Conservation (phyloP, 768 basidiomycete genomes). For the Kwoniella sp. region DNA sequence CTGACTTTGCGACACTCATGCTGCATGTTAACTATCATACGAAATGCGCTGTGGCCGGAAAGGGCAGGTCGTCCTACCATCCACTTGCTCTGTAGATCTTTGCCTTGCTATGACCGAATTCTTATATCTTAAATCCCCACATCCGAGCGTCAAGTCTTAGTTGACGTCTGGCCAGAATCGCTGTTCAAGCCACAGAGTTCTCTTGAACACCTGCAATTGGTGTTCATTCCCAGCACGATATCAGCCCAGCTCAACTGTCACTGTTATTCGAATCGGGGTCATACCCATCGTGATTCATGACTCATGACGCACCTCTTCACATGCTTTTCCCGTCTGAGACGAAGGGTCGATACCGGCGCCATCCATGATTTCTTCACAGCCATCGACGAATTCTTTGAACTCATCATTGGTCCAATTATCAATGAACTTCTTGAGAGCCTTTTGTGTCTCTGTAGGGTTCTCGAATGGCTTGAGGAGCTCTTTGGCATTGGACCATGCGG, state of each 20-base stretch:
- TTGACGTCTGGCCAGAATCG: conserved; percentile 35
- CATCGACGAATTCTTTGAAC: conserved; percentile 50
- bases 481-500: conserved; percentile 66
- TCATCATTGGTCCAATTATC: conserved; percentile 64
- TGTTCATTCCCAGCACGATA: no score
- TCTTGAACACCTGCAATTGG: conserved; percentile 36
- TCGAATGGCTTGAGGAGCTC: conserved; percentile 58
- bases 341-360: conserved; percentile 45
- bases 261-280: no score
- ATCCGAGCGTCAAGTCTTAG: no score
- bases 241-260: no score
- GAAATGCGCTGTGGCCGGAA: no score
- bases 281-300: no score
- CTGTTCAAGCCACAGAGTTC: conserved; percentile 34
- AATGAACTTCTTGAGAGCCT: conserved; percentile 60
- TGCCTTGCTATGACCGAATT: not conserved
- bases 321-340: conserved; percentile 12
- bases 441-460: conserved; percentile 17
- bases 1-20: no score
- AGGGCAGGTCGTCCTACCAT: no score
- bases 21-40: no score
- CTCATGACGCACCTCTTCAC: conserved; percentile 38
- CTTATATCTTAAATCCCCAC: no score
- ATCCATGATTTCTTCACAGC: conserved; percentile 42
- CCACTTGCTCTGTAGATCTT: no score